Evolutionary conservation across 2,329 filamentous ascomycete species (phyloP).

Genomic region (Penicillium sclerotigenum): DNA sequence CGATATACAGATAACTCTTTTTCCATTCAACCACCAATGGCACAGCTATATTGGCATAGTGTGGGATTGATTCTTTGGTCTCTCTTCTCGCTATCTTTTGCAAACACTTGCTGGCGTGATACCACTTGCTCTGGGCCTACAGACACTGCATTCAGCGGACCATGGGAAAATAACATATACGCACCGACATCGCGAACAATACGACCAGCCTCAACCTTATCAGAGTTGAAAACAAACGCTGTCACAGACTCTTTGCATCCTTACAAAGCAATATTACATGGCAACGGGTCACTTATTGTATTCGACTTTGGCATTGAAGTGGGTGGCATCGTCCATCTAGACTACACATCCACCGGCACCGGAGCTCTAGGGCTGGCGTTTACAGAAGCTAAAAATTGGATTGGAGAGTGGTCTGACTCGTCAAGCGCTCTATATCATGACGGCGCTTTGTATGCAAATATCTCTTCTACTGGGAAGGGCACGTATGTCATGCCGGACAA

Average conservation of each 20-base stretch:
- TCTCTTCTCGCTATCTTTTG: slow-evolving; percentile 13
- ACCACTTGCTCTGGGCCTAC: slow-evolving; percentile 52
- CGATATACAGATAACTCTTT: not conserved
- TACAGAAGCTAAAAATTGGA: slow-evolving; percentile 49
- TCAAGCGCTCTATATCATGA: slow-evolving; percentile 50
- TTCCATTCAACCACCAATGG: slow-evolving; percentile 9
- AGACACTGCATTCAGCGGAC: slow-evolving; percentile 53
- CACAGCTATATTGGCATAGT: slow-evolving; percentile 6
- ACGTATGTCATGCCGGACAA: slow-evolving; percentile 41
- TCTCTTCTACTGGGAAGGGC: slow-evolving; percentile 32
- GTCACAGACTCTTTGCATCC: slow-evolving; percentile 29
- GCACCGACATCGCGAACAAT: slow-evolving; percentile 54
- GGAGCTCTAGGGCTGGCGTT: slow-evolving; percentile 48
- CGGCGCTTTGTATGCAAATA: slow-evolving; percentile 39
- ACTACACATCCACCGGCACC: slow-evolving; percentile 44
- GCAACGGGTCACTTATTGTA: slow-evolving; percentile 54
- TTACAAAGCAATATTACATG: slow-evolving; percentile 32
- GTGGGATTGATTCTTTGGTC: slow-evolving; percentile 14
- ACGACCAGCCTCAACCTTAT: slow-evolving; percentile 46
- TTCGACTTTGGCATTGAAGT: slow-evolving; percentile 61
- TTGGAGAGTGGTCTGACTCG: slow-evolving; percentile 47
- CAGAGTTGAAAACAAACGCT: slow-evolving; percentile 29
- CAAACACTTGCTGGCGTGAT: slow-evolving; percentile 53
- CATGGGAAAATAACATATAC: slow-evolving; percentile 59
- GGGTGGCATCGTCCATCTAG: slow-evolving; percentile 54